These are phyloP conservation scores for Silene noctiflora DNA, from an alignment of 179 eudicot genomes.

Conservation along the genomic window DNA sequence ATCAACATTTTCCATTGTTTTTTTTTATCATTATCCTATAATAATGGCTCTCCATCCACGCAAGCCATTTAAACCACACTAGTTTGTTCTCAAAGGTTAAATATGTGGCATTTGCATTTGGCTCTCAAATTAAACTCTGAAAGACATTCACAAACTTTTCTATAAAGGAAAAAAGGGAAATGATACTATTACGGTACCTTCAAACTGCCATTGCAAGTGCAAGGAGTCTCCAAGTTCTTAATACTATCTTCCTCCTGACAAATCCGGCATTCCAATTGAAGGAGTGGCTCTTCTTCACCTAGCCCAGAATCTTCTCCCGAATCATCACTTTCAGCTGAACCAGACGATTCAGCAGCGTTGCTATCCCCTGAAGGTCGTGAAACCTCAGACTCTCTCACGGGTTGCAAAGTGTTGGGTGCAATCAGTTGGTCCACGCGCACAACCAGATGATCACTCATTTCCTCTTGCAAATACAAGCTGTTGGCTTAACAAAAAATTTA, in stretches of 20 bases:
- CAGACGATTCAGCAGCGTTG: slow-evolving; percentile 35
- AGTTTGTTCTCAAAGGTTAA: not conserved
- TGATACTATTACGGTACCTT: slow-evolving; percentile 43
- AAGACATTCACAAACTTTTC: not conserved
- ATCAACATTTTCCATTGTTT: not conserved
- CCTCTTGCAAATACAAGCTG: slow-evolving; percentile 21
- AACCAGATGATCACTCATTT: slow-evolving; percentile 62
- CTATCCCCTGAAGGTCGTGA: slow-evolving; percentile 31
- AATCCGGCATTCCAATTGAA: slow-evolving; percentile 80
- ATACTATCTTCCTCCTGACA: slow-evolving; percentile 83
- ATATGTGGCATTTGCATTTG: not conserved
- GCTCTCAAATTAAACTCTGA: not conserved
- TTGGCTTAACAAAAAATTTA: slow-evolving; percentile 13
- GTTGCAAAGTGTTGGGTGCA: slow-evolving; percentile 34
- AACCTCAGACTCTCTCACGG: slow-evolving; percentile 36
- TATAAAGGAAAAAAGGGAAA: not conserved
- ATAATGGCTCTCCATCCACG: not conserved
- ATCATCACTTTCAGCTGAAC: slow-evolving; percentile 32
- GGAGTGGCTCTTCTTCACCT: slow-evolving; percentile 65
- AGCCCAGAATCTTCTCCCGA: slow-evolving; percentile 30
- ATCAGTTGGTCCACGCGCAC: slow-evolving; percentile 54
- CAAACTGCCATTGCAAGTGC: slow-evolving; percentile 79
- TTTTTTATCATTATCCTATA: not conserved
- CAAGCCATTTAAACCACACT: not conserved
- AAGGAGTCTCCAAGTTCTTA: slow-evolving; percentile 73